Evolutionary conservation across 495 filamentous ascomycete genomes (phyloP), one percentile per base, ranked within the genome.

Genomic region (Hyphodiscus hymeniophilus): DNA sequence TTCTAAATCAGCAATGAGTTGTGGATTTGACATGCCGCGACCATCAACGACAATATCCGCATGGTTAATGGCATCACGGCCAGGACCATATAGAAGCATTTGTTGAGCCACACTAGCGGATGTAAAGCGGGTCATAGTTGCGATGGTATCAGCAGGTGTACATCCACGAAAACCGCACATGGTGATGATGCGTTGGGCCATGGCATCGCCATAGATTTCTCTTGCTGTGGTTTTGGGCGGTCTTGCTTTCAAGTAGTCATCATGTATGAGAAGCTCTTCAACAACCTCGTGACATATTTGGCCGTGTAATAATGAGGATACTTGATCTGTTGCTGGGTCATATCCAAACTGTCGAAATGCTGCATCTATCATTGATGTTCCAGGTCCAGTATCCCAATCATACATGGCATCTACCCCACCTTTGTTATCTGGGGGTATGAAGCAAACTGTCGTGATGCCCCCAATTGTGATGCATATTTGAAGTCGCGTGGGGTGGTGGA

Each of bases 321-420:
- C 45, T 48, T 55, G 52, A 22, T 59, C 56, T 16, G 28, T 48
- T 8, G 56, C 45, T 3, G 53, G 57, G 24, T 60, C 57, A 15
- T 54, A 32, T 13, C 54, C 54, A 32, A 54, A 60, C 7, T 47
- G 43, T 28, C 57, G 57, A 21, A 60, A 52, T 13, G 57, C 54
- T 5, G 46, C 36, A 33, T 60, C 57, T 20, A 60, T 56, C 50
- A 60, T 54, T 12, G 31, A 51, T 1, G 57, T 60, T 31, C 57
- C 57, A 23, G 57, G 57, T 12, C 57, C 57, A 3, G 57, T 60
- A 47, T 60, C 57, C 57, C 57, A 60, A 42, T 60, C 57, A 26
- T 60, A 60, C 57, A 60, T 60, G 4, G 53, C 57, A 39, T 60
- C 57, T 18, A 60, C 54, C 1, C 57, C 57, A 15, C 53, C 53